Evolutionary conservation across 2,329 filamentous ascomycete genomes (phyloP), one percentile per base, ranked within the genome.

Genomic region (Diplodia seriata): DNA sequence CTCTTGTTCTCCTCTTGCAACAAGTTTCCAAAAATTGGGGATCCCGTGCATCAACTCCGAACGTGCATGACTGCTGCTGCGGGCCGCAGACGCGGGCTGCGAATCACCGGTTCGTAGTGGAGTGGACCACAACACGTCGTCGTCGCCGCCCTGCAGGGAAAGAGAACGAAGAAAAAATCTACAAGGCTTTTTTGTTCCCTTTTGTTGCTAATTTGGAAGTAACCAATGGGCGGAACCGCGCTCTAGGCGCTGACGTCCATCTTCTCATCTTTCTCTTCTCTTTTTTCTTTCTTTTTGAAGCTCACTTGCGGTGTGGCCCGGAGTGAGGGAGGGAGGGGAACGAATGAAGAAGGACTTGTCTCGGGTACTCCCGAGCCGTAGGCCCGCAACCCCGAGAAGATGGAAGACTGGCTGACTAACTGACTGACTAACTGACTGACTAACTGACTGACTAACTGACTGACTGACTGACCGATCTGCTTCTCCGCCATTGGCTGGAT

Each of bases 281-380:
- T 38, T 56, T 11, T 33, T 2, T 7, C 14, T 47, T 47, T 47
- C 20, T 18, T 47, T 47, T 20, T 20, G 18, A 47, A 47, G 40
- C 5, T 36, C 33, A 36, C 40, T n/a, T 18, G 18, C 7, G 18
- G 15, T n/a, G 18, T n/a, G 18, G 15, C 40, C 40, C 4, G 6
- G 43, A n/a, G 18, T 4, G 31, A 33, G 31, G 31, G 31, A 7
- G 31, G 7, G 31, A 33, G 31, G 31, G 33, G 33, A 36, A 33
- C 31, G 8, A 33, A 26, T 11, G 31, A 36, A 36, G 33, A 36
- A 12, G 11, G 9, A 36, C 8, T 33, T 49, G 40, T 49, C 57
- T 62, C 57, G 40, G 57, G 14, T 31, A 9, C 26, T 40, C 43
- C 20, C 57, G 43, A 49, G 26, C 57, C 57, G 57, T 29, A 62